Percentiles rank a stretch among this genome's conserved stretches.
Evolutionary conservation across 371 early-diverging fungal species (phyloP).

Genomic region (Batkoa obscura): DNA sequence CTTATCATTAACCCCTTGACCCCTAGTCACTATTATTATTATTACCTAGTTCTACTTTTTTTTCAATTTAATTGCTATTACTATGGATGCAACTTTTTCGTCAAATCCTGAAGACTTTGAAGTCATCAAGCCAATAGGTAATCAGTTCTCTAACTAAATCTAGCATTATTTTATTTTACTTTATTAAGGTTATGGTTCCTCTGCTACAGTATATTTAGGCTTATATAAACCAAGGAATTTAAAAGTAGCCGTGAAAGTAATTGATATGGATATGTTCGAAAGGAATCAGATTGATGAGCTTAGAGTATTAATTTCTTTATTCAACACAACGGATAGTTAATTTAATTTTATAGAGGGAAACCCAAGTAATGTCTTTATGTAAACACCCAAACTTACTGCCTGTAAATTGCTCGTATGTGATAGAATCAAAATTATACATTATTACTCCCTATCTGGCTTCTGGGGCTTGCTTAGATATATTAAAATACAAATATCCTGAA

Average conservation of each 20-base stretch:
- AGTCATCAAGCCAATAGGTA: not conserved
- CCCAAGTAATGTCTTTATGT: constrained; percentile 68
- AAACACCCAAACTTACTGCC: constrained; percentile 68
- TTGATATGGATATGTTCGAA: constrained; percentile 84
- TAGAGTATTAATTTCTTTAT: constrained; percentile 23
- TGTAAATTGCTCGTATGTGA: constrained; percentile 67
- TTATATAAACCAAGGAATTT: constrained; percentile 48
- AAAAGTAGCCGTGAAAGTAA: constrained; percentile 66
- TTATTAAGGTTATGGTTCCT: constrained; percentile 60
- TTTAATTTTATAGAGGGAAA: constrained; percentile 41
- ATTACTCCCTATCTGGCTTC: constrained; percentile 63
- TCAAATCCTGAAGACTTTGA: constrained; percentile 1
- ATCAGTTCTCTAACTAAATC: not conserved
- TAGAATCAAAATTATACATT: constrained; percentile 58
- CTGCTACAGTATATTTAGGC: constrained; percentile 68
- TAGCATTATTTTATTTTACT: not conserved
- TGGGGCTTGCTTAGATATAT: constrained; percentile 73
- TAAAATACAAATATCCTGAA: constrained; percentile 60
- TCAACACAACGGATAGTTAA: not conserved
- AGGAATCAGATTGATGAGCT: constrained; percentile 85
- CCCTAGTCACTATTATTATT: too few relatives aligned
- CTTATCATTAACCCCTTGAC: too few relatives aligned
- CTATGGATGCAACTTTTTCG: too few relatives aligned
- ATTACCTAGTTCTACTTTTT: too few relatives aligned
- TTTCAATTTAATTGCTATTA: too few relatives aligned